phyloP scores from a whole-genome alignment of 768 basidiomycete genomes.

The Sporobolomyces phaffii region DNA sequence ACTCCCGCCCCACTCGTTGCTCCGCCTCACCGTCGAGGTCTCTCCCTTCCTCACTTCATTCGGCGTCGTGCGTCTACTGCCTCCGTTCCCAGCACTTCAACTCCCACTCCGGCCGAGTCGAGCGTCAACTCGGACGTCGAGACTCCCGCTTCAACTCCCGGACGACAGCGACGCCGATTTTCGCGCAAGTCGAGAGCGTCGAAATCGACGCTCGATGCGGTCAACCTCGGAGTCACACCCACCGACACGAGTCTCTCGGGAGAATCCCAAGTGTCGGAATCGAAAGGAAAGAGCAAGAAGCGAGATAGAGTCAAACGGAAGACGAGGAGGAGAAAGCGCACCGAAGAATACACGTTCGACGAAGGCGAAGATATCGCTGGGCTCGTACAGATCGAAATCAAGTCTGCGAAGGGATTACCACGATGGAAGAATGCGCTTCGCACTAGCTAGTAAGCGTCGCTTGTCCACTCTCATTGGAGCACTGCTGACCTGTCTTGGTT shows the following conservation, averaged over 20 bases:
- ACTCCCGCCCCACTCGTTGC: conserved; percentile 36
- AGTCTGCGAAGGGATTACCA: conserved; percentile 75
- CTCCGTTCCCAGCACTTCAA: conserved; percentile 36
- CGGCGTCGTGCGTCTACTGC: conserved; percentile 14
- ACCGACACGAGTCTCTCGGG: conserved; percentile 11
- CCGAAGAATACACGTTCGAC: conserved; percentile 15
- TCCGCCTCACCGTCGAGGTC: conserved; percentile 27
- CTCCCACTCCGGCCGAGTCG: conserved; percentile 37
- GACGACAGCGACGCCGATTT: conserved; percentile 9
- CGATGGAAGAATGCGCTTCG: conserved; percentile 61
- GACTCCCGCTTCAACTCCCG: conserved; percentile 9
- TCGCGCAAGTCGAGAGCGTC: conserved; percentile 20
- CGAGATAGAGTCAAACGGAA: conserved; percentile 7
- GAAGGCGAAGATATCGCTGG: conserved; percentile 74
- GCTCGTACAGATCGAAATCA: conserved; percentile 90
- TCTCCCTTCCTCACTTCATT: conserved; percentile 31
- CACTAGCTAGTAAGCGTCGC: conserved; percentile 16
- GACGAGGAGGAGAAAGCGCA: conserved; percentile 23
- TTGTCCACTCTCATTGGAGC: background rate
- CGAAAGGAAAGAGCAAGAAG: conserved; percentile 1
- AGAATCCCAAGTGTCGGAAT: conserved; percentile 6
- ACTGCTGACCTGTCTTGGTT: background rate
- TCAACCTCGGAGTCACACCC: background rate
- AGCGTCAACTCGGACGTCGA: conserved; percentile 24
- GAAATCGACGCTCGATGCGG: conserved; percentile 19